Evolutionary conservation across 371 early-diverging fungal species (phyloP).

Genomic region (Umbelopsis sp.): DNA sequence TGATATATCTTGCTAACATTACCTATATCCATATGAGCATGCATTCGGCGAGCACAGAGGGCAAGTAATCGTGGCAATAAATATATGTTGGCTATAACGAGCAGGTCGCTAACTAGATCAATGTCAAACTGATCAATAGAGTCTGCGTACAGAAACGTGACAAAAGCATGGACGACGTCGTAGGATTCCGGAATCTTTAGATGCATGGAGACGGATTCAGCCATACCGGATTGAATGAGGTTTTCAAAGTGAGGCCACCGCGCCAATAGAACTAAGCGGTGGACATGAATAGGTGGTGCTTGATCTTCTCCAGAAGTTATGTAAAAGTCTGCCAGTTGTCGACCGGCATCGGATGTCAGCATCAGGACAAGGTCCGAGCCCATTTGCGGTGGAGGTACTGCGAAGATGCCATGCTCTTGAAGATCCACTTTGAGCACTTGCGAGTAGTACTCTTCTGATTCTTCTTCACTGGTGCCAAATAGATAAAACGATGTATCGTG

Average conservation of each 20-base stretch:
- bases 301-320: slow-evolving; percentile 51
- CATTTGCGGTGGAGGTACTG: slow-evolving; percentile 57
- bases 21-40: slow-evolving; percentile 56
- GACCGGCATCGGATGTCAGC: slow-evolving; percentile 40
- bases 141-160: slow-evolving; percentile 67
- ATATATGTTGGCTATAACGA: slow-evolving; percentile 69
- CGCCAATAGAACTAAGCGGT: slow-evolving; percentile 58
- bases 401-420: slow-evolving; percentile 60
- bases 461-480: slow-evolving; percentile 57
- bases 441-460: slow-evolving; percentile 65
- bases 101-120: slow-evolving; percentile 58
- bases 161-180: slow-evolving; percentile 54
- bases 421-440: slow-evolving; percentile 61
- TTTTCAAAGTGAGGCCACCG: slow-evolving; percentile 72
- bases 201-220: slow-evolving; percentile 46
- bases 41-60: slow-evolving; percentile 55
- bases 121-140: slow-evolving; percentile 45
- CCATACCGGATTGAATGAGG: slow-evolving; percentile 56
- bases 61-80: slow-evolving; percentile 58
- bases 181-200: slow-evolving; percentile 59
- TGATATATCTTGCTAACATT: slow-evolving; percentile 63
- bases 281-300: slow-evolving; percentile 40
- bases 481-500: slow-evolving; percentile 58
- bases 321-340: slow-evolving; percentile 57
- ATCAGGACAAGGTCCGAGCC: slow-evolving; percentile 58